Base-by-base conservation (phyloP, 306 rosid species). In the Leucaena leucocephala region DNA sequence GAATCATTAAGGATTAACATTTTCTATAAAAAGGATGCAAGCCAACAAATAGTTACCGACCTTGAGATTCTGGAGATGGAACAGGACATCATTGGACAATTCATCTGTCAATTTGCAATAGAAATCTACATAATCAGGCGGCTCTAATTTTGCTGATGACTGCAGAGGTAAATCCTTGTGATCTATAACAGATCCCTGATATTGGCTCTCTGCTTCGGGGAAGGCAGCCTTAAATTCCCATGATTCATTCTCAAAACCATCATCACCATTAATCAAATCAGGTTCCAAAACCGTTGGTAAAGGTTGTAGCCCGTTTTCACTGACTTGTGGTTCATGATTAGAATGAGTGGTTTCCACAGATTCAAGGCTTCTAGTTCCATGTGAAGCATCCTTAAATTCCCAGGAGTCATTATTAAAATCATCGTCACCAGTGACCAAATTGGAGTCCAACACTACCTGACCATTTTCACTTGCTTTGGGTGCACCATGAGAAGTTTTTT, bases 171-270 rank as follows among this genome's bases (percentile, higher is more conserved):
- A 72, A 82, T 81, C 85, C 85, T 44, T 82, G 71, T 82, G 76
- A 82, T 72, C 78, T 22, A 76, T 42, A 81, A 79, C 55, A 76
- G 84, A 11, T 11, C 39, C 61, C 48, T 74, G 83, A 62, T 84
- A 79, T 19, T 79, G 78, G 64, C 63, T 74, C 43, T 63, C 45
- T 76, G 63, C 76, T 81, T 57, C 81, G 5, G 84, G 68, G 45
- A 67, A 66, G 59, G 93, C 97, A 84, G 86, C 93, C 85, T 92
- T 89, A 78, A 91, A 94, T 80, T 87, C 95, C 95, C 97, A 86
- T 49, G 91, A 87, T 78, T 80, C 95, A 76, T 91, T 94, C 76
- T 86, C 97, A 83, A 85, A 86, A 82, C 80, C 91, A 81, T 86
- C 83, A 69, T 73, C 81, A 77, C 34, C 78, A 16, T 85, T 61